These are phyloP conservation scores for Trichosporon ovoides DNA, from an alignment of 1,284 basidiomycete species.

Conservation along the genomic window DNA sequence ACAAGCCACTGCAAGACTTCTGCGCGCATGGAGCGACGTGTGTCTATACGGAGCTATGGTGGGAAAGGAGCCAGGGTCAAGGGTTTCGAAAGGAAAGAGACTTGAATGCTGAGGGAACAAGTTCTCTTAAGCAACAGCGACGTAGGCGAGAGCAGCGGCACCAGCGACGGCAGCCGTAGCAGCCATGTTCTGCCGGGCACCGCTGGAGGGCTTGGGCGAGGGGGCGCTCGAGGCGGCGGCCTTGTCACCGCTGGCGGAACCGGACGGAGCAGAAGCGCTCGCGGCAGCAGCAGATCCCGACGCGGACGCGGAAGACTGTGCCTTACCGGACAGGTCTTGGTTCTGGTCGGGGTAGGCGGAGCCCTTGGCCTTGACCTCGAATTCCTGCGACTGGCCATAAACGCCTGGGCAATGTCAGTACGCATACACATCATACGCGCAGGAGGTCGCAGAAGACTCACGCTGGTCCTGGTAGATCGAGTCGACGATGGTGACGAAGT, in stretches of 20 bases:
- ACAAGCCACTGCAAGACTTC: neutral
- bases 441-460: neutral
- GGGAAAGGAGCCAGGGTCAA: neutral
- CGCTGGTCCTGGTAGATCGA: slow-evolving; percentile 1
- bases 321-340: neutral
- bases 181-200: slow-evolving; percentile 3
- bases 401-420: neutral
- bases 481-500: neutral
- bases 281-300: neutral
- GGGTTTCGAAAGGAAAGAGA: neutral
- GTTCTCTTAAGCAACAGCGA: neutral
- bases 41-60: neutral
- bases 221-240: neutral
- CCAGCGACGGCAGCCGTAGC: neutral
- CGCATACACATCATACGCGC: neutral
- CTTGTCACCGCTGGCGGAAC: neutral
- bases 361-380: slow-evolving; percentile 5
- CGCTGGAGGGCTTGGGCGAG: neutral
- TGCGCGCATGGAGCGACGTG: neutral
- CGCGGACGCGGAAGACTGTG: neutral
- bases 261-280: neutral
- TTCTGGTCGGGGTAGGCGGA: slow-evolving; percentile 5
- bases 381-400: slow-evolving; percentile 1
- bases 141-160: slow-evolving; percentile 3
- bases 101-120: too few species aligned